A percentile compares a stretch with the other conserved stretches of the same genome.
phyloP scores from a whole-genome alignment of 2,329 filamentous ascomycete genomes.

The Aspergillus brasiliensis region DNA sequence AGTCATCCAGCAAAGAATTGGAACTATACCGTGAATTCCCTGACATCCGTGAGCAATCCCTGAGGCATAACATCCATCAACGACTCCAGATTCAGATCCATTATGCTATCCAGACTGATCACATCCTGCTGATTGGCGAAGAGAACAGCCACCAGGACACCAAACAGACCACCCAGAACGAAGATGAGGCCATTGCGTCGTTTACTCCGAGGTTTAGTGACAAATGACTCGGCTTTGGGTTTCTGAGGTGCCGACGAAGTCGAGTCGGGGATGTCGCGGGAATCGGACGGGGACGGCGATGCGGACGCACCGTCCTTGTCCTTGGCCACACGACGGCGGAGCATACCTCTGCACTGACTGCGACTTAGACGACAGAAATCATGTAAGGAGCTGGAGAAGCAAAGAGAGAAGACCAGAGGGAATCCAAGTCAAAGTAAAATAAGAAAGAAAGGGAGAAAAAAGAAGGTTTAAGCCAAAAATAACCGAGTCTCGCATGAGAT shows the following conservation, averaged over 20 bases:
- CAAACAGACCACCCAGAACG: slow-evolving; percentile 83
- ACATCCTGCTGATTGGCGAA: slow-evolving; percentile 89
- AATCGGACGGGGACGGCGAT: slow-evolving; percentile 27
- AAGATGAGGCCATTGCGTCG: slow-evolving; percentile 82
- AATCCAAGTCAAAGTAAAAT: not conserved
- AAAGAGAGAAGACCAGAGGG: not conserved
- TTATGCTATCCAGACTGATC: slow-evolving; percentile 75
- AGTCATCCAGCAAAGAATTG: not conserved
- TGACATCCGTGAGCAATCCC: slow-evolving; percentile 80
- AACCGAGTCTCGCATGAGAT: not conserved
- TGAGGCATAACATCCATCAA: slow-evolving; percentile 86
- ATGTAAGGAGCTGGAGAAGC: not conserved
- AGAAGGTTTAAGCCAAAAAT: not conserved
- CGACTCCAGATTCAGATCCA: slow-evolving; percentile 76
- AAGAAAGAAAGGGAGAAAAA: slow-evolving; percentile 4
- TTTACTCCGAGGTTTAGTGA: slow-evolving; percentile 58
- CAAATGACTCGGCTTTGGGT: slow-evolving; percentile 29
- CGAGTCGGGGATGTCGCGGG: slow-evolving; percentile 19
- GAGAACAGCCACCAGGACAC: slow-evolving; percentile 83
- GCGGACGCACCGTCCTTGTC: slow-evolving; percentile 37
- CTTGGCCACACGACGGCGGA: slow-evolving; percentile 47
- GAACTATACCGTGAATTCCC: slow-evolving; percentile 75
- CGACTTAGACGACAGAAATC: not conserved
- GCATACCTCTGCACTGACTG: too few species aligned
- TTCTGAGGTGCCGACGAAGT: slow-evolving; percentile 22